Evolutionary conservation across 345 rosid genomes (phyloP), one percentile per base, ranked within the genome.

Genomic region (Rhizophora mangle): DNA sequence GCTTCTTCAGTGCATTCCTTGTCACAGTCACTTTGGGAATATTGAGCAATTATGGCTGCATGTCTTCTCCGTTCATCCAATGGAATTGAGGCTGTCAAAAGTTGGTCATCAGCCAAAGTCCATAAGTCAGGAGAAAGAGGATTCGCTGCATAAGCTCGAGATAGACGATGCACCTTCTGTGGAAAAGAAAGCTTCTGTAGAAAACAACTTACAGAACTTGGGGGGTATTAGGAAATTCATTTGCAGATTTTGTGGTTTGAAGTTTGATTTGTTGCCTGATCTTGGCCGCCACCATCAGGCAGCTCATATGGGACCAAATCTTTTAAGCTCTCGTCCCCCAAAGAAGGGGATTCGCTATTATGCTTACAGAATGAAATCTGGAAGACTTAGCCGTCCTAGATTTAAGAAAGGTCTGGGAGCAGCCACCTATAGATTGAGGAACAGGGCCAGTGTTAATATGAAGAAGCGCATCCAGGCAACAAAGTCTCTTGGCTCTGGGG

Each of bases 201-300:
- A 78, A 71, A 81, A 78, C 79, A 80, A 80, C 72, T 66, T 74
- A 0, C 86, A 86, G 75, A 86, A 62, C 81, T 43, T 73, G 53
- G 82, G 79, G 22, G 80, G 85, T 9, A 47, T 79, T 30, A 82
- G 85, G 58, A 92, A 80, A 79, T 87, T 84, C 65, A 74, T 84
- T 43, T 96, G 98, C 89, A 88, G 81, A 85, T 90, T 87, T 82
- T 96, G 97, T 52, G 95, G 98, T 64, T 60, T 87, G 79, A 92
- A 88, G 76, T 96, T 96, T 72, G 92, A 92, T 72, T 86, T 96
- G 74, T 85, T 92, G 10, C 98, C 97, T 52, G 98, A 96, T 87
- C 96, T 92, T 55, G 99, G 98, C 29, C 93, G 99, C 57, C 99
- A 96, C 82, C 98, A 96, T 85, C 99, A 92, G 81, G 98, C 97